These are phyloP conservation scores for Phyllosticta paracitricarpa DNA, from an alignment of 2,329 filamentous ascomycete species.

Conservation along the genomic window DNA sequence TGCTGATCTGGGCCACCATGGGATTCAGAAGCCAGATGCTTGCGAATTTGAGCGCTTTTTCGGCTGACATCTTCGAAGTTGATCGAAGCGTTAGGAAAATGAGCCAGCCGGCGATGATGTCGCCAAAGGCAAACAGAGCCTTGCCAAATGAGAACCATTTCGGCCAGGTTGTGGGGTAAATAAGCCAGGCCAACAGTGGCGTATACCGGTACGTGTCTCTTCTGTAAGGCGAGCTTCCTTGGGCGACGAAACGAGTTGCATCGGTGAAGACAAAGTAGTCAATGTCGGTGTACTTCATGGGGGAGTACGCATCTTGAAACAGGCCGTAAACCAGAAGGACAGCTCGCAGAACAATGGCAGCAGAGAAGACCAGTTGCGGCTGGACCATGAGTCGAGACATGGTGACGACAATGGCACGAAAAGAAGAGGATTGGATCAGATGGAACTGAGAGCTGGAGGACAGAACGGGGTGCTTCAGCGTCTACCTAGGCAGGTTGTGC, in stretches of 20 bases:
- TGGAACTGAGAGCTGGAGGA: neutral
- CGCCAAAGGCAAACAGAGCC: slow-evolving; percentile 70
- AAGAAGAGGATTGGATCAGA: neutral
- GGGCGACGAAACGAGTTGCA: slow-evolving; percentile 66
- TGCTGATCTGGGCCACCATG: slow-evolving; percentile 97
- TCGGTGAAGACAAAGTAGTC: slow-evolving; percentile 99
- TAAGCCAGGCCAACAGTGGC: slow-evolving; percentile 81
- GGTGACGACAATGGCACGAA: neutral
- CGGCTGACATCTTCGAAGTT: slow-evolving; percentile 24
- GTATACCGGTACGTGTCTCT: slow-evolving; percentile 97
- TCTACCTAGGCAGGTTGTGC: slow-evolving; percentile 1
- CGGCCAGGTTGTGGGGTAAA: slow-evolving; percentile 65
- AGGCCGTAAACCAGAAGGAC: slow-evolving; percentile 76
- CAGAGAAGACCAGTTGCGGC: slow-evolving; percentile 30
- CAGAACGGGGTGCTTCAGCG: neutral
- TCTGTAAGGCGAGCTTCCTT: slow-evolving; percentile 66
- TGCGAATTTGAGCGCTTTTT: slow-evolving; percentile 60
- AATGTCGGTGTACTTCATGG: slow-evolving; percentile 96
- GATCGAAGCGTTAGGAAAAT: slow-evolving; percentile 48
- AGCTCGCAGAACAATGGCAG: slow-evolving; percentile 54
- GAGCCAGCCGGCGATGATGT: slow-evolving; percentile 76
- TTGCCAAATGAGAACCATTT: slow-evolving; percentile 73
- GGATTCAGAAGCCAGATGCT: slow-evolving; percentile 92
- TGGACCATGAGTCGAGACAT: slow-evolving; percentile 24
- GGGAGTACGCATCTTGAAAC: slow-evolving; percentile 84